Evolutionary conservation across 108 stramenopile genomes (phyloP).

Genomic region (Thalassiosira profunda): DNA sequence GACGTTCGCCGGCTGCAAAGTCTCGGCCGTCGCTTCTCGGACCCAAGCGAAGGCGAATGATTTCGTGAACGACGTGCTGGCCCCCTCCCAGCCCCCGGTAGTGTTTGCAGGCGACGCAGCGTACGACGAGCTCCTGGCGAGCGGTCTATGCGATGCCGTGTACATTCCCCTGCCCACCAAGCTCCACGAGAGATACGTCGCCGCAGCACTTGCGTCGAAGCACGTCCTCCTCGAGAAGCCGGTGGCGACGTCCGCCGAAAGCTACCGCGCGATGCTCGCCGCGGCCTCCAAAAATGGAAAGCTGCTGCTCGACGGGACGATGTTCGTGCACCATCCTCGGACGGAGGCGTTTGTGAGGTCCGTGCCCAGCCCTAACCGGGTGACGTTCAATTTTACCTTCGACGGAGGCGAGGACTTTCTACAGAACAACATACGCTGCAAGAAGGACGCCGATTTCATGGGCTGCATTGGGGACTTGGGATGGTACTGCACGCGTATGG

Average conservation of each 20-base stretch:
- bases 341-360: conserved; percentile 56
- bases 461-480: conserved; percentile 75
- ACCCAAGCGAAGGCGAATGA: conserved; percentile 21
- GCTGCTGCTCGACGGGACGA: conserved; percentile 67
- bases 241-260: conserved; percentile 46
- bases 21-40: conserved; percentile 39
- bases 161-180: conserved; percentile 54
- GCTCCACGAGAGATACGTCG: conserved; percentile 41
- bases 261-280: conserved; percentile 52
- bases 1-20: conserved; percentile 24
- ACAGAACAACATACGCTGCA: conserved; percentile 54
- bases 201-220: conserved; percentile 49
- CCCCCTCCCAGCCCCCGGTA: not conserved
- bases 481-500: conserved; percentile 61
- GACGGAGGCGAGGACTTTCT: conserved; percentile 49
- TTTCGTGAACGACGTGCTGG: conserved; percentile 23
- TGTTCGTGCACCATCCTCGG: conserved; percentile 71
- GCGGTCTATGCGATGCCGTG: conserved; percentile 20
- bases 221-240: conserved; percentile 80
- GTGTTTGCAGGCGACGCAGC: conserved; percentile 23
- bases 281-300: conserved; percentile 51
- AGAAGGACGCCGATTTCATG: conserved; percentile 47
- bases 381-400: conserved; percentile 56
- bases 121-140: conserved; percentile 20
- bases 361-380: conserved; percentile 39